Evolutionary conservation across 352 stramenopile genomes (phyloP), one percentile per base, ranked within the genome.

Genomic region (Globisporangium camurandrum): DNA sequence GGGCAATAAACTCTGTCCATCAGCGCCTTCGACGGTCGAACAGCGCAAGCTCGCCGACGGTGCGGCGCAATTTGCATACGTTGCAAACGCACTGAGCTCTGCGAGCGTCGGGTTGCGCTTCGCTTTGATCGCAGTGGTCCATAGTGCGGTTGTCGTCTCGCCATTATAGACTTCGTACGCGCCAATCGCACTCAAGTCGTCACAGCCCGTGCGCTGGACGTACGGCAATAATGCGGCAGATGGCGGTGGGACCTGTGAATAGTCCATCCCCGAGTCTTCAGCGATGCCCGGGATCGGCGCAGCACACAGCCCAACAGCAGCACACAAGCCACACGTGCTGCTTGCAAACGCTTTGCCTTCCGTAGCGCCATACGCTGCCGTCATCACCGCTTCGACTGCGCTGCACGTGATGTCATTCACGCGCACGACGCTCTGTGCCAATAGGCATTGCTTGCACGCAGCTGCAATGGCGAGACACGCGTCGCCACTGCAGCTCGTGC

Each of bases 121-220:
- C 28, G 23, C 14, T 16, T 56, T 56, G 19, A 66, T 31, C 36
- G 23, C 27, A n/a, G n/a, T n/a, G 4, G 48, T 36, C 55, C 56
- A 66, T n/a, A 66, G 33, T 2, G 77, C 62, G 26, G 66, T 57
- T 12, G 57, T 54, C 8, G 37, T 70, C 49, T 68, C 64, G 51
- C 74, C 74, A 46, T 88, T 45, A 66, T 81, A 90, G 65, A 73
- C 30, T n/a, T 76, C 62, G 59, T 83, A 90, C 57, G 75, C 65
- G 47, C 70, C 70, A 44, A 86, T 84, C 27, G 70, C 65, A 20
- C 40, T 62, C 22, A 56, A 46, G 48, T 89, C 75, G 51, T 88
- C 73, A 36, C 78, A 89, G 56, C 78, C 78, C 38, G 79, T 88
- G 50, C 65, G 69, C 31, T 88, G 74, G 22, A 73, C 56, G 60